A percentile compares a stretch with the other conserved stretches of the same genome.
Conservation (phyloP, 2,329 filamentous ascomycete species). For the Furcasterigmium furcatum region DNA sequence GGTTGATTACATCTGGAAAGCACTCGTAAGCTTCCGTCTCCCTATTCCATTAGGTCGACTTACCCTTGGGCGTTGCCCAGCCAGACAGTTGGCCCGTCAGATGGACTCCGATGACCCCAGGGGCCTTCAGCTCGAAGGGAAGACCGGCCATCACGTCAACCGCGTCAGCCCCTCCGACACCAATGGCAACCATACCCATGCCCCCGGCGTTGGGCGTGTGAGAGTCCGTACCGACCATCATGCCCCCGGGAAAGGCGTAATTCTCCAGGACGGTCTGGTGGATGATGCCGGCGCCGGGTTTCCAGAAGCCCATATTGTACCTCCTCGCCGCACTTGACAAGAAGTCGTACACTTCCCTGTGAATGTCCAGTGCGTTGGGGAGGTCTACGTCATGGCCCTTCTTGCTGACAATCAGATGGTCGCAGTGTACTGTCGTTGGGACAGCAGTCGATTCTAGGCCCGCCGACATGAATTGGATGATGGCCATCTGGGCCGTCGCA, state of each 20-base stretch:
- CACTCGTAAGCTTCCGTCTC: neutral
- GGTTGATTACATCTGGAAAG: constrained; percentile 83
- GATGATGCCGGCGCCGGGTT: constrained; percentile 96
- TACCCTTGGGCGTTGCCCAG: constrained; percentile 92
- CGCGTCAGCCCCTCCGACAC: constrained; percentile 95
- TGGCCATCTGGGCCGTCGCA: constrained; percentile 99
- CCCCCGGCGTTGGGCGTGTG: constrained; percentile 97
- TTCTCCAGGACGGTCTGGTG: constrained; percentile 99
- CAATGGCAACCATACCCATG: constrained; percentile 91
- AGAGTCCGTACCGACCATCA: constrained; percentile 96
- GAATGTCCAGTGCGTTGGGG: constrained; percentile 83
- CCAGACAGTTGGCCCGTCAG: constrained; percentile 85
- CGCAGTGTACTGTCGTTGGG: constrained; percentile 94
- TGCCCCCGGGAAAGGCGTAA: constrained; percentile 97
- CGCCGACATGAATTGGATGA: constrained; percentile 99
- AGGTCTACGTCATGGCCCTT: constrained; percentile 91
- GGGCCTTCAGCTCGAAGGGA: constrained; percentile 97
- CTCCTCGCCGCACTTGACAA: constrained; percentile 89
- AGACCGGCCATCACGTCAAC: constrained; percentile 98
- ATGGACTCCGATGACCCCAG: constrained; percentile 94
- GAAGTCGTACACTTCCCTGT: constrained; percentile 99
- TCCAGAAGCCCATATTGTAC: constrained; percentile 99
- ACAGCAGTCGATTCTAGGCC: constrained; percentile 95
- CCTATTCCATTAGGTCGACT: neutral
- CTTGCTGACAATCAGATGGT: constrained; percentile 98